phyloP scores from a whole-genome alignment of 2,329 filamentous ascomycete species.

The Colletotrichum navitas region DNA sequence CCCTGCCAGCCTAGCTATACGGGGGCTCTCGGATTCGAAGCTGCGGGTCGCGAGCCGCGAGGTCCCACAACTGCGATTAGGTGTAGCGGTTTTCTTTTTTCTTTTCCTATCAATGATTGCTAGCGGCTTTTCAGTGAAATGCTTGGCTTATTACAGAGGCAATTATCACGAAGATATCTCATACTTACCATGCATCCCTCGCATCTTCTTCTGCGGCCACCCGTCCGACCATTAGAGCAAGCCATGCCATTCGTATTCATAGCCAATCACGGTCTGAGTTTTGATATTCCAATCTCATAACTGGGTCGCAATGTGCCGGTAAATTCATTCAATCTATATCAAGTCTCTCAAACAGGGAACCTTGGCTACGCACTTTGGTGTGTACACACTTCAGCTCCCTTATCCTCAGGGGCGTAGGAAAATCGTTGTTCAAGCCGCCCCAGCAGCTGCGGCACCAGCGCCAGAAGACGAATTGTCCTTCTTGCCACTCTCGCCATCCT shows the following conservation, averaged over 20 bases:
- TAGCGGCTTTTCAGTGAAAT: not conserved
- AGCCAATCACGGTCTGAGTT: not conserved
- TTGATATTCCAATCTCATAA: too few relatives aligned
- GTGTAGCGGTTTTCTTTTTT: too few relatives aligned
- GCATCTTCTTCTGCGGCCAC: not conserved
- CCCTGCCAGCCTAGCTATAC: not conserved
- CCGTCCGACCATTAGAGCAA: not conserved
- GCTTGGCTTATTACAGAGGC: not conserved
- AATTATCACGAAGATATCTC: not conserved
- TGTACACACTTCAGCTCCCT: not conserved
- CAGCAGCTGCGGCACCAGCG: not conserved
- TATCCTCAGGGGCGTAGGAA: too few relatives aligned
- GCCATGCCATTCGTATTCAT: not conserved
- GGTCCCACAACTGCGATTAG: too few relatives aligned
- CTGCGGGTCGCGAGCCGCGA: not conserved
- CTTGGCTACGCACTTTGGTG: not conserved
- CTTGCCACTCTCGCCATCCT: not conserved
- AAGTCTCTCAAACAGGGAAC: not conserved
- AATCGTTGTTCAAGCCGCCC: not conserved
- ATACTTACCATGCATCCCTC: not conserved
- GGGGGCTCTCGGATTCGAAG: not conserved
- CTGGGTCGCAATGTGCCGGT: not conserved
- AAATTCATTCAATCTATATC: not conserved
- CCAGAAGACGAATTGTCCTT: constrained; percentile 9
- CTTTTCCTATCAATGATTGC: too few relatives aligned